phyloP scores from a whole-genome alignment of 1,284 basidiomycete genomes.

The Somion occarium region DNA sequence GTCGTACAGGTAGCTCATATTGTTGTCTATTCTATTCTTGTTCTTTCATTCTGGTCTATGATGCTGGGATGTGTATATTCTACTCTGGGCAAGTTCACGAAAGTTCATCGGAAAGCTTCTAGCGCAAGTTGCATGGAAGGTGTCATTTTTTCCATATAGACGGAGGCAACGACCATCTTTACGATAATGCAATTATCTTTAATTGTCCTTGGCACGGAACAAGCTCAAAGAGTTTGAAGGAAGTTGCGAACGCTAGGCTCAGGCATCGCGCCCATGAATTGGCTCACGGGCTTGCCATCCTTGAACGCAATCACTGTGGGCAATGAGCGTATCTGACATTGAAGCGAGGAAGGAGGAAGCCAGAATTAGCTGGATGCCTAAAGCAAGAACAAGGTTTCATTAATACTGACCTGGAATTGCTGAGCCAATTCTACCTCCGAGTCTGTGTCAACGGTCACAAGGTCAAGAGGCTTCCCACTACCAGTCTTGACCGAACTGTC shows the following conservation, averaged over 20 bases:
- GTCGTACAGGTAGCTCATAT: too few species aligned
- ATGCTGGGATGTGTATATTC: too few species aligned
- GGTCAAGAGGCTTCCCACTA: slow-evolving; percentile 54
- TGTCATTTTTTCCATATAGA: too few species aligned
- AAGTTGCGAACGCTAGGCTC: slow-evolving; percentile 46
- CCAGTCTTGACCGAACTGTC: slow-evolving; percentile 42
- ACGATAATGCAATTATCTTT: too few species aligned
- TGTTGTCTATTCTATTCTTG: too few species aligned
- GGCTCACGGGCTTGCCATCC: slow-evolving; percentile 46
- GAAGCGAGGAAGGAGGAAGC: not conserved
- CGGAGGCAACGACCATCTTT: too few species aligned
- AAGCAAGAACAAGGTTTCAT: not conserved
- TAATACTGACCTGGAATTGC: slow-evolving; percentile 40
- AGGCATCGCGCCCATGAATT: slow-evolving; percentile 60
- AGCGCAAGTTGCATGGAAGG: too few species aligned
- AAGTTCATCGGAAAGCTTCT: too few species aligned
- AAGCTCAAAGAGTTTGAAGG: slow-evolving; percentile 38
- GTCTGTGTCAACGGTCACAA: slow-evolving; percentile 67
- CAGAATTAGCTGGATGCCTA: too few species aligned
- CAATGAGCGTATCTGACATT: slow-evolving; percentile 50
- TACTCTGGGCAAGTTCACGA: too few species aligned
- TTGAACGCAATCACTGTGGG: slow-evolving; percentile 72
- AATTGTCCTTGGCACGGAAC: too few species aligned
- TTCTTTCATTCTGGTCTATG: too few species aligned
- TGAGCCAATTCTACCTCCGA: slow-evolving; percentile 43